phyloP scores from a whole-genome alignment of 257 asterid species.

The Lavandula angustifolia region DNA sequence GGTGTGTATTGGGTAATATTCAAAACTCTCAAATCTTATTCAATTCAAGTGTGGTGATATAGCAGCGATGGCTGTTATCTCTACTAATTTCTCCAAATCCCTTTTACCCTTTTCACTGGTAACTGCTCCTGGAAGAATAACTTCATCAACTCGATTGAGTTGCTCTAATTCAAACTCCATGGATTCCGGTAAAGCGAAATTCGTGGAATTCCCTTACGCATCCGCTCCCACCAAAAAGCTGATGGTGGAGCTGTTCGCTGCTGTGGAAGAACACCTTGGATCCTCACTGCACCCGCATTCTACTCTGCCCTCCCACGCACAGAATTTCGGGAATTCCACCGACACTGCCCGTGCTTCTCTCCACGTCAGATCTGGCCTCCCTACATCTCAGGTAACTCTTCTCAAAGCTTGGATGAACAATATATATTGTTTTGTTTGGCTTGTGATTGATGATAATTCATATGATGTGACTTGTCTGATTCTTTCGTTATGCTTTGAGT shows the following conservation, averaged over 20 bases:
- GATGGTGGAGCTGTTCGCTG: constrained; percentile 67
- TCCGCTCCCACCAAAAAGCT: constrained; percentile 58
- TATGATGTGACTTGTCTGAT: too few species aligned
- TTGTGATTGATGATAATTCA: too few species aligned
- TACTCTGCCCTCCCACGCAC: constrained; percentile 67
- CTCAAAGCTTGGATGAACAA: too few species aligned
- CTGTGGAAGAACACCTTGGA: constrained; percentile 61
- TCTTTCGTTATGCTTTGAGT: too few species aligned
- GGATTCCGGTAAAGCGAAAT: constrained; percentile 45
- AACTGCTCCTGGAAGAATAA: constrained; percentile 4
- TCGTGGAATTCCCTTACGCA: constrained; percentile 72
- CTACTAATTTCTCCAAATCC: background rate
- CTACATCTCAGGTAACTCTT: constrained; percentile 63
- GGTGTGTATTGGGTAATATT: too few species aligned
- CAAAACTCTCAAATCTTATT: too few species aligned
- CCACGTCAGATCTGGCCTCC: constrained; percentile 62
- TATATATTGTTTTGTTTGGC: too few species aligned
- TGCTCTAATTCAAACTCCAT: constrained; percentile 31
- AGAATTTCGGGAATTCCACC: constrained; percentile 47
- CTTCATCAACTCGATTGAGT: constrained; percentile 24
- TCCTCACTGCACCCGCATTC: constrained; percentile 56
- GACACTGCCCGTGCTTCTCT: constrained; percentile 62
- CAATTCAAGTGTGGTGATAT: too few species aligned
- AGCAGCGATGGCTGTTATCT: background rate
- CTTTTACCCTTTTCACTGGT: constrained; percentile 13